A percentile compares a stretch with the other conserved stretches of the same genome.
Conservation (phyloP, 2,329 filamentous ascomycete species). For the Fusarium sp. region DNA sequence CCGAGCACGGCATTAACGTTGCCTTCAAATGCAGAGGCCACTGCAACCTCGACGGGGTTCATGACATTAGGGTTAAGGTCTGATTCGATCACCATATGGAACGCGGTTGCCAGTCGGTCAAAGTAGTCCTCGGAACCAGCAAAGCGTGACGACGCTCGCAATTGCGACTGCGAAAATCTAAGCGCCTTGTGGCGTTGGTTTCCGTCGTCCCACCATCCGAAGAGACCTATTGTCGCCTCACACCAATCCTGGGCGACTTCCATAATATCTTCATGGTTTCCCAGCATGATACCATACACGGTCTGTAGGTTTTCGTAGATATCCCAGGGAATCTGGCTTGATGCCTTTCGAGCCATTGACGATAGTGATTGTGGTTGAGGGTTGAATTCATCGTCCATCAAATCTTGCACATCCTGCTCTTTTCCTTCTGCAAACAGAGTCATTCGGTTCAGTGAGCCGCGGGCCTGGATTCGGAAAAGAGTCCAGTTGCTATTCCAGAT, state of each 20-base stretch:
- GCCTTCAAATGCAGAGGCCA: conserved; percentile 85
- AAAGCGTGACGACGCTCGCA: conserved; percentile 55
- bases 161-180: conserved; percentile 55
- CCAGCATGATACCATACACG: conserved; percentile 84
- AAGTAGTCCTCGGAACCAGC: conserved; percentile 76
- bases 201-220: conserved; percentile 94
- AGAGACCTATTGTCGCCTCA: conserved; percentile 84
- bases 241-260: conserved; percentile 89
- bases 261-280: conserved; percentile 79
- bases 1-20: conserved; percentile 81
- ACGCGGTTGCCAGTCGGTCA: conserved; percentile 76
- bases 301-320: conserved; percentile 87
- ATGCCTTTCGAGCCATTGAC: conserved; percentile 78
- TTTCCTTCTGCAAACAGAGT: conserved; percentile 83
- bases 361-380: conserved; percentile 65
- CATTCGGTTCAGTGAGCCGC: conserved; percentile 75
- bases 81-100: conserved; percentile 74
- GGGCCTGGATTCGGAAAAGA: conserved; percentile 81
- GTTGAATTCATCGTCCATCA: conserved; percentile 50
- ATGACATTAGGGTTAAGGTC: conserved; percentile 82
- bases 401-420: conserved; percentile 58
- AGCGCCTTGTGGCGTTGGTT: conserved; percentile 60
- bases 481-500: conserved; percentile 85
- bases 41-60: conserved; percentile 80
- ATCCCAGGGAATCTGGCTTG: conserved; percentile 88